Base-by-base conservation (phyloP, 345 rosid genomes). In the Euphorbia peplus region DNA sequence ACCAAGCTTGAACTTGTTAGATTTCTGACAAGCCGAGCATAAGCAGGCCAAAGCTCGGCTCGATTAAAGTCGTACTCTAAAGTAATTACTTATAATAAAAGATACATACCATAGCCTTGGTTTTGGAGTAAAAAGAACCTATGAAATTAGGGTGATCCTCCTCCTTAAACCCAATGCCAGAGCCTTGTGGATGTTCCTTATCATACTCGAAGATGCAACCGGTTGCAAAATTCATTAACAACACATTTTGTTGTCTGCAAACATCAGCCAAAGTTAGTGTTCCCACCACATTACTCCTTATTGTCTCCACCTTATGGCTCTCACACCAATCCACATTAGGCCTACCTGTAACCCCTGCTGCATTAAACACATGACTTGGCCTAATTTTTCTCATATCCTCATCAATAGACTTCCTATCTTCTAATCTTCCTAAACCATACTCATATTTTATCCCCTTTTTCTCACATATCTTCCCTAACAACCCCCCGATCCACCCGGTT, bases 321-420 rank as follows among this genome's bases (percentile, higher is more conserved):
- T 53, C 57, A 53, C 57, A 53, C 57, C 57, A 53, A 53, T 53
- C 57, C 21, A 53, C 57, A 53, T 53, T 53, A 21, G 57, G 57
- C 57, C 57, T 53, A 22, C 57, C 57, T 8, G 57, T 53, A 53
- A 53, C 28, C 26, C 57, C 57, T 21, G 57, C 57, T 1, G 57
- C 57, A 53, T 53, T 53, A 21, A 53, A 53, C 28, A 53, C 57
- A 53, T 53, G 57, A 13, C 28, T 53, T 21, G 57, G 57, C 57
- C 4, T 22, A 6, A 53, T 53, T 53, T 53, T 53, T 22, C 13
- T 53, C 13, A 53, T 8, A 53, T 53, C 57, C 28, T 53, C 57
- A 53, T 1, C 22, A 53, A 53, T 53, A 0, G 57, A 53, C 26
- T 12, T 8, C 4, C 28, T 22, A 21, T 53, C 28, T 22, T 53